Evolutionary conservation across 257 asterid genomes (phyloP), one percentile per base, ranked within the genome.

Genomic region (Dorcoceras hygrometricum): DNA sequence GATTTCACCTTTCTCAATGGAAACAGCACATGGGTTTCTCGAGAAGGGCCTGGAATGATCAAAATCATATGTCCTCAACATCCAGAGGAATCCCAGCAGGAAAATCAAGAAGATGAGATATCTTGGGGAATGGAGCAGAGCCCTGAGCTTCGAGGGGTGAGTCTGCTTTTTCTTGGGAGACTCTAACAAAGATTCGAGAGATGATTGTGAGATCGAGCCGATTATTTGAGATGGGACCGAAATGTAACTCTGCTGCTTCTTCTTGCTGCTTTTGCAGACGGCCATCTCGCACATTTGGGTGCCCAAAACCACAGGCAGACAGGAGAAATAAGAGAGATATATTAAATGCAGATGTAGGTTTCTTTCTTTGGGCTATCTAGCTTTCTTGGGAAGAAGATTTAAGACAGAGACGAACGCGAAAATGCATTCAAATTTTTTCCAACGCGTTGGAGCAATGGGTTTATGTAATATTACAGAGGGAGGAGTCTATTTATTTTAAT

Each of bases 151-250:
- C 22, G 76, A 76, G 9, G 71, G 2, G 0, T 76, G 84, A 5
- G 36, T 46, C 72, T 77, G 77, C 61, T 88, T 89, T 67, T 84
- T 89, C 83, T 81, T 81, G 23, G 96, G 95, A 6, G 96, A 82
- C 26, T 70, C 85, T 29, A 93, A 75, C 36, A 88, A 62, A 65
- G 92, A 84, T 60, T 90, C 95, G 39, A 93, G 83, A 6, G 97
- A 86, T 34, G 90, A 71, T 29, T 89, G 90, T 2, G 98, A 85
- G 62, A 86, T 77, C 16, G 97, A 81, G 81, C 63, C 77, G 60
- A 90, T 86, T 48, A 90, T 85, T 46, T 84, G 95, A 24, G 99
- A 90, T 57, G 97, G 95, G 8, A 90, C 95, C 8, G 99, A 86
- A 60, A 90, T 90, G 84, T 82, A 88, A 50, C 90, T 79, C 63